A percentile compares a stretch with the other conserved stretches of the same genome.
Conservation (phyloP, 805 yeast species). For the Nakazawaea ernobii region DNA sequence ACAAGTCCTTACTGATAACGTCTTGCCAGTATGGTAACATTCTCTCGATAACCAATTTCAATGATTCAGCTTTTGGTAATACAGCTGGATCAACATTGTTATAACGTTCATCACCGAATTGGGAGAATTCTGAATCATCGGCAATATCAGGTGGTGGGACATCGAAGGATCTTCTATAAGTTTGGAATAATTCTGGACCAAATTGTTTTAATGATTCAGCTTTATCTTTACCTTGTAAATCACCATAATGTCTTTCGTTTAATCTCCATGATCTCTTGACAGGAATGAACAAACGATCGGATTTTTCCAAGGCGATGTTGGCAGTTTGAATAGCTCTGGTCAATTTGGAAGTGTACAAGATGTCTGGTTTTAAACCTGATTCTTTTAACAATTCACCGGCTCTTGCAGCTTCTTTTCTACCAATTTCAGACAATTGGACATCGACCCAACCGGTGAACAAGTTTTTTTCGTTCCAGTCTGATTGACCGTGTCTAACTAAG, state of each 20-base stretch:
- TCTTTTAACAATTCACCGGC: constrained; percentile 92
- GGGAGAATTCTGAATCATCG: constrained; percentile 75
- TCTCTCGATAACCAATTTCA: constrained; percentile 93
- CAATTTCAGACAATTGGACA: constrained; percentile 75
- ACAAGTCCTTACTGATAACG: constrained; percentile 77
- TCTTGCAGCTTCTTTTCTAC: constrained; percentile 84
- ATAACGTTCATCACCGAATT: constrained; percentile 83
- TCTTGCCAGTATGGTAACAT: constrained; percentile 96
- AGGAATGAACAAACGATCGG: constrained; percentile 88
- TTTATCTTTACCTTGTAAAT: constrained; percentile 96
- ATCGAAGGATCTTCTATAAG: constrained; percentile 96
- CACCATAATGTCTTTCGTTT: constrained; percentile 99
- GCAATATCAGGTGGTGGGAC: constrained; percentile 91
- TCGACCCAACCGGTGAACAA: constrained; percentile 99
- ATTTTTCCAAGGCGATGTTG: constrained; percentile 81
- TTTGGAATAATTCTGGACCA: constrained; percentile 91
- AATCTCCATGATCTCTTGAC: constrained; percentile 96
- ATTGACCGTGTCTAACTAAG: constrained; percentile 97
- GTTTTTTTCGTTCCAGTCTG: constrained; percentile 98
- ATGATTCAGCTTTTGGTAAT: constrained; percentile 91
- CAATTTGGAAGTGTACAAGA: constrained; percentile 85
- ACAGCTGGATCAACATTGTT: constrained; percentile 75
- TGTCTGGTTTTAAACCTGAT: constrained; percentile 78
- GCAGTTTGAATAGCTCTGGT: constrained; percentile 97
- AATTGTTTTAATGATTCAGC: constrained; percentile 83